These are phyloP conservation scores for Zasmidium citrigriseum DNA, from an alignment of 2,329 filamentous ascomycete genomes.

Conservation along the genomic window DNA sequence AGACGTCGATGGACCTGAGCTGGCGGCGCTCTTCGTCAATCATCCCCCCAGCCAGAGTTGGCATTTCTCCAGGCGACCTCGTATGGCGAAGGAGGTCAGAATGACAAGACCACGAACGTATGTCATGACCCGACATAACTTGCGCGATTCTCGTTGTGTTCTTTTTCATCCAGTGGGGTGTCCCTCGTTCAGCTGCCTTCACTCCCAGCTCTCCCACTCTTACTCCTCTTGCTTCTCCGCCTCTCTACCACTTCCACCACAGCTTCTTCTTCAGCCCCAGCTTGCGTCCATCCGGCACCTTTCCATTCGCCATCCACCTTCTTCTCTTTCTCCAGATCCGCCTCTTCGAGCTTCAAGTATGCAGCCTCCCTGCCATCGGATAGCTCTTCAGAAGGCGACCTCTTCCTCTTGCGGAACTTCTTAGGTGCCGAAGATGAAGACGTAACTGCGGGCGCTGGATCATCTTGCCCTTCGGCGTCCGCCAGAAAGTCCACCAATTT, in stretches of 20 bases:
- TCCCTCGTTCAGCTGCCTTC: constrained; percentile 11
- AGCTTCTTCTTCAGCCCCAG: neutral
- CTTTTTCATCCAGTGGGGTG: no score
- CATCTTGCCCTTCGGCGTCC: neutral
- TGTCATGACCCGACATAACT: no score
- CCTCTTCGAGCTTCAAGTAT: constrained; percentile 14
- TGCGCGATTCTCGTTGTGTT: no score
- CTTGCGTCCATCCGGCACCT: neutral
- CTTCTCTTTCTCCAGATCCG: constrained; percentile 11
- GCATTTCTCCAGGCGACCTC: no score
- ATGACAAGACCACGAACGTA: no score
- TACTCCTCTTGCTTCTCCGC: constrained; percentile 6
- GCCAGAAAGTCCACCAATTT: constrained; percentile 10
- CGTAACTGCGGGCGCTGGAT: neutral
- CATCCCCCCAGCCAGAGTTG: no score
- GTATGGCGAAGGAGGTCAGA: no score
- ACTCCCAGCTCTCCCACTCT: constrained; percentile 2
- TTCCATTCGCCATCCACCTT: constrained; percentile 11
- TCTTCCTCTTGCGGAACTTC: constrained; percentile 21
- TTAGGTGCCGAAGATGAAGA: neutral
- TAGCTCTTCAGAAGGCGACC: constrained; percentile 19
- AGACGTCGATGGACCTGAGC: no score
- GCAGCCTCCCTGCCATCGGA: constrained; percentile 14
- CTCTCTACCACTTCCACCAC: constrained; percentile 5
- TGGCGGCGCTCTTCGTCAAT: no score